A percentile compares a stretch with the other conserved stretches of the same genome.
Conservation (phyloP, 805 yeast genomes). For the Tetrapisispora namnaoensis region DNA sequence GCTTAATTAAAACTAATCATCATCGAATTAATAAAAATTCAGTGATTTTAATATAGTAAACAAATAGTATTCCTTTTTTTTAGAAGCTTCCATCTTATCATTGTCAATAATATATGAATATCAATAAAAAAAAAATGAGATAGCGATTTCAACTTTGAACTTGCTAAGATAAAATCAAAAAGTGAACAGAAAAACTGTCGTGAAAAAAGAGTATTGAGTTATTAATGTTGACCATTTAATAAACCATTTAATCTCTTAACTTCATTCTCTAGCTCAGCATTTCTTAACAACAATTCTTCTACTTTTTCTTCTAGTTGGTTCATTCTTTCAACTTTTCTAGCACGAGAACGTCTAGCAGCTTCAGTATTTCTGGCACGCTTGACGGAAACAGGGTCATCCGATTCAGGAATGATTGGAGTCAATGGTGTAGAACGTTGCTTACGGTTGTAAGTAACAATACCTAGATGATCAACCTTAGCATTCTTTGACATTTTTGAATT, state of each 20-base stretch:
- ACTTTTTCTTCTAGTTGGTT: constrained; percentile 70
- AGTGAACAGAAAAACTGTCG: not conserved
- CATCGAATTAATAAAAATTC: not conserved
- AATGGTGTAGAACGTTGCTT: constrained; percentile 68
- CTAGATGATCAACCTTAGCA: constrained; percentile 60
- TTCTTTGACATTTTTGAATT: constrained; percentile 1
- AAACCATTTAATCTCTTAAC: constrained; percentile 48
- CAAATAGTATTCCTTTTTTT: not conserved
- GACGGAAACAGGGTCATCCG: constrained; percentile 56
- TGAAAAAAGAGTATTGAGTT: not conserved
- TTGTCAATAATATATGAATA: not conserved
- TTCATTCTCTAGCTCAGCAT: constrained; percentile 53
- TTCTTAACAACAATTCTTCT: constrained; percentile 49
- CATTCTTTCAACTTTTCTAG: constrained; percentile 86
- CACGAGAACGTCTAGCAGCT: constrained; percentile 93
- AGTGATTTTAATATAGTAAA: not conserved
- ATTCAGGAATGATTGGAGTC: constrained; percentile 53
- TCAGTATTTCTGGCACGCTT: constrained; percentile 94
- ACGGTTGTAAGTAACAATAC: constrained; percentile 66
- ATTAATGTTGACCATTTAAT: constrained; percentile 29
- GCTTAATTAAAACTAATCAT: not conserved
- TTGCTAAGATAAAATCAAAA: not conserved
- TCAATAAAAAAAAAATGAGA: not conserved
- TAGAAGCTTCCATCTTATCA: not conserved
- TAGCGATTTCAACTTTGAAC: not conserved